Conservation (phyloP, 2,329 filamentous ascomycete species). For the Lecanicillium sp. region DNA sequence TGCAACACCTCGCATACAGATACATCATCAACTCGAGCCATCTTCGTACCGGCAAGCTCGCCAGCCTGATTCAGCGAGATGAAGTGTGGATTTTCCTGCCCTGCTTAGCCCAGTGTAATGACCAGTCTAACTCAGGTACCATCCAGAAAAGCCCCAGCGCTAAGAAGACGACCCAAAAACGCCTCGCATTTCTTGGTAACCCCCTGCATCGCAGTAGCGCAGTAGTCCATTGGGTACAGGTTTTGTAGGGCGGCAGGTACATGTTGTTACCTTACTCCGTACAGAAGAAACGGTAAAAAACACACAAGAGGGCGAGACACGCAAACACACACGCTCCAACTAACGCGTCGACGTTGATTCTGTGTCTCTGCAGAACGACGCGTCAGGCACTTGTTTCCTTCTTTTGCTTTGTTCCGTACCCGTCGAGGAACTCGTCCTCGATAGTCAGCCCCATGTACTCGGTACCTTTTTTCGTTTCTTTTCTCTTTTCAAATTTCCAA, state of each 20-base stretch:
- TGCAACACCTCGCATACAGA: background rate
- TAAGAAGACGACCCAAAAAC: background rate
- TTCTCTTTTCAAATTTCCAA: too few species aligned
- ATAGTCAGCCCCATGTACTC: too few species aligned
- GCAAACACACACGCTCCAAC: background rate
- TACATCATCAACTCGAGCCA: background rate
- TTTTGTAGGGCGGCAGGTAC: too few species aligned
- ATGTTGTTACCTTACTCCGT: background rate
- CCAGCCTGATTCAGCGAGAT: background rate
- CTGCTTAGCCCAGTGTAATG: slow-evolving; percentile 2
- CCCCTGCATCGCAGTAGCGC: background rate
- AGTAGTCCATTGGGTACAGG: too few species aligned
- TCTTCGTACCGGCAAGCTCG: background rate
- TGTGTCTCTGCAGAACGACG: too few species aligned
- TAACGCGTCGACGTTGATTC: too few species aligned
- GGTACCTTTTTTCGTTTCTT: too few species aligned
- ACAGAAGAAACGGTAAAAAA: background rate
- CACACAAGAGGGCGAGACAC: background rate
- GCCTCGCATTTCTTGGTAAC: too few species aligned
- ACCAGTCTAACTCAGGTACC: background rate
- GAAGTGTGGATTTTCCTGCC: slow-evolving; percentile 3
- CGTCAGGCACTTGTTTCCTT: too few species aligned
- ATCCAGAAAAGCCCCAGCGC: background rate
- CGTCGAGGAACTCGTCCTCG: too few species aligned
- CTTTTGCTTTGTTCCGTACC: too few species aligned